Conservation (phyloP, 2,329 filamentous ascomycete species). For the Calcarisporium arbuscula region DNA sequence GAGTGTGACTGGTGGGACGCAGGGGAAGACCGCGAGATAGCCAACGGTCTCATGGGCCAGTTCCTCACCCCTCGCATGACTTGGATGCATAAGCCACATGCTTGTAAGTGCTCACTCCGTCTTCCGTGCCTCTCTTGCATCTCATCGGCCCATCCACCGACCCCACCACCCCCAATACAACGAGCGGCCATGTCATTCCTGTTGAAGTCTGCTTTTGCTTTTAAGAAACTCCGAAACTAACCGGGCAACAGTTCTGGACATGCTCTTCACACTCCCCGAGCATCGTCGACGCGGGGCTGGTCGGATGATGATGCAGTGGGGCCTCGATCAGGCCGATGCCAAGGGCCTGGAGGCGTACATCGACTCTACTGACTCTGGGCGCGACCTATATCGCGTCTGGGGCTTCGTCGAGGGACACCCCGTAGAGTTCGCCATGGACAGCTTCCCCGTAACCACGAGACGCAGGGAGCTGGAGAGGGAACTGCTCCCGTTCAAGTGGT, state of each 20-base stretch:
- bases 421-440: too few species aligned
- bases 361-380: conserved; percentile 27
- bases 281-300: conserved; percentile 30
- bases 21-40: conserved; percentile 26
- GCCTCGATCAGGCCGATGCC: conserved; percentile 27
- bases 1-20: conserved; percentile 20
- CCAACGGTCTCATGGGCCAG: conserved; percentile 24
- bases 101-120: conserved; percentile 23
- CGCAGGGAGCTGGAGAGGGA: too few species aligned
- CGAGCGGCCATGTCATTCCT: neutral
- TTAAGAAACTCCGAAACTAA: neutral
- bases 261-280: conserved; percentile 31
- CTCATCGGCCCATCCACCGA: neutral
- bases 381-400: conserved; percentile 25
- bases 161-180: neutral
- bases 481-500: too few species aligned
- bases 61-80: too few species aligned
- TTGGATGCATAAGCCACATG: conserved; percentile 23
- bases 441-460: too few species aligned
- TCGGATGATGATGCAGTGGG: conserved; percentile 26
- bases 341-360: conserved; percentile 29
- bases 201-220: neutral
- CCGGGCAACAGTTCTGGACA: conserved; percentile 17
- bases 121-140: neutral
- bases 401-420: conserved; percentile 28